These are phyloP conservation scores for Cryphonectria radicalis DNA, from an alignment of 2,329 filamentous ascomycete species.

Conservation along the genomic window DNA sequence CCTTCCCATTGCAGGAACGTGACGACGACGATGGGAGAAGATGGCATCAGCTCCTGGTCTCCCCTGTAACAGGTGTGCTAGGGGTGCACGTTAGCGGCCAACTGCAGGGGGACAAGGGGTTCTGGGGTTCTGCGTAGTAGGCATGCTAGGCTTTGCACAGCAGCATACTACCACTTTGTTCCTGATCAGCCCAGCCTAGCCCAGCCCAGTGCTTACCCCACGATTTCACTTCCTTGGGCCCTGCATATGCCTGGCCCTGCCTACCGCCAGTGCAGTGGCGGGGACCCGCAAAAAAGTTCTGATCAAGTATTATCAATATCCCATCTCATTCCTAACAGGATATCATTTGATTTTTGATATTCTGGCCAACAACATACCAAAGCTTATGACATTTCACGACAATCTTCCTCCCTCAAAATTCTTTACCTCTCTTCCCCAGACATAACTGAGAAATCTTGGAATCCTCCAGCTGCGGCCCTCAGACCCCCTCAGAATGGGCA, in stretches of 20 bases:
- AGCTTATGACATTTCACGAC: background rate
- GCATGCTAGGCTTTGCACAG: background rate
- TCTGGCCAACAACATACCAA: background rate
- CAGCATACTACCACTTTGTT: background rate
- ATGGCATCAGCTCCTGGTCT: background rate
- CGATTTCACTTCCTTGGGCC: conserved; percentile 3
- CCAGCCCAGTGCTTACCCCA: conserved; percentile 3
- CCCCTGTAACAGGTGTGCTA: background rate
- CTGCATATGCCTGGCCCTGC: background rate
- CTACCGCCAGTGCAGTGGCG: background rate
- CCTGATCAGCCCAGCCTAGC: no score
- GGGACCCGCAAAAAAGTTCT: conserved; percentile 19
- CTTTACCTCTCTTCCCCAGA: no score
- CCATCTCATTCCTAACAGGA: background rate
- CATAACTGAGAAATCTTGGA: background rate
- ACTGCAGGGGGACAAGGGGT: background rate
- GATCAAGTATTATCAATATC: conserved; percentile 5
- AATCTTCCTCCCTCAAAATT: background rate
- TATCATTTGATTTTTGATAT: background rate
- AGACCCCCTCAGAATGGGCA: conserved; percentile 55
- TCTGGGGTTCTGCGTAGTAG: background rate
- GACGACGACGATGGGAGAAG: background rate
- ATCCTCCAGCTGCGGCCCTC: background rate
- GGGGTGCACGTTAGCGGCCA: background rate
- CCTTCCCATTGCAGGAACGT: background rate